These are phyloP conservation scores for Pestalotiopsis sp. DNA, from an alignment of 2,329 filamentous ascomycete species.

Conservation along the genomic window DNA sequence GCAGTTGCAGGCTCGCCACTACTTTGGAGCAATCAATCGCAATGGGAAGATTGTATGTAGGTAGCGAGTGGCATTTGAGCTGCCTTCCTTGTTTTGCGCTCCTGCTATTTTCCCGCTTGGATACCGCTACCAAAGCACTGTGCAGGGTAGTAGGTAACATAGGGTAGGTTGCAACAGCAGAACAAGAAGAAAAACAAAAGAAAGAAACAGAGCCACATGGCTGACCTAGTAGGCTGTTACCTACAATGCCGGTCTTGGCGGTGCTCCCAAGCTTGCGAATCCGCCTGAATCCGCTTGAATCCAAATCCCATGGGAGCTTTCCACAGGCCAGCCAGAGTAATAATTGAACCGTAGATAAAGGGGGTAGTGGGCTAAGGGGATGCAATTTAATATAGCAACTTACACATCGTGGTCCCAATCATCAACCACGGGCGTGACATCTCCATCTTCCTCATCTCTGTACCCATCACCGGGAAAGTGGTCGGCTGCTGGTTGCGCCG, in stretches of 20 bases:
- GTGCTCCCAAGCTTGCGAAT: not conserved
- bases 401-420: not conserved
- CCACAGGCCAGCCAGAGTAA: not conserved
- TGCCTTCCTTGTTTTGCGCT: no score
- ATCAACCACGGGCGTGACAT: constrained; percentile 3
- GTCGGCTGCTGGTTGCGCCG: not conserved
- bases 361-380: not conserved
- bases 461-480: not conserved
- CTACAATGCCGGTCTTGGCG: not conserved
- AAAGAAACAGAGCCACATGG: not conserved
- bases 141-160: no score
- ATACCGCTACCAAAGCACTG: no score
- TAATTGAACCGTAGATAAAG: not conserved
- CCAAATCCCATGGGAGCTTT: not conserved
- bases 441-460: not conserved
- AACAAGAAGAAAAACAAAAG: no score
- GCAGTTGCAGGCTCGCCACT: not conserved
- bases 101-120: no score
- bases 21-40: not conserved
- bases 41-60: not conserved
- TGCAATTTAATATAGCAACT: not conserved
- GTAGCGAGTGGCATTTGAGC: not conserved
- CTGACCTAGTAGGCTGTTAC: not conserved
- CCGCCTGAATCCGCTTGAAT: not conserved
- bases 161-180: no score